phyloP scores from a whole-genome alignment of 2,329 filamentous ascomycete species.

The Ophiostoma ulmi region DNA sequence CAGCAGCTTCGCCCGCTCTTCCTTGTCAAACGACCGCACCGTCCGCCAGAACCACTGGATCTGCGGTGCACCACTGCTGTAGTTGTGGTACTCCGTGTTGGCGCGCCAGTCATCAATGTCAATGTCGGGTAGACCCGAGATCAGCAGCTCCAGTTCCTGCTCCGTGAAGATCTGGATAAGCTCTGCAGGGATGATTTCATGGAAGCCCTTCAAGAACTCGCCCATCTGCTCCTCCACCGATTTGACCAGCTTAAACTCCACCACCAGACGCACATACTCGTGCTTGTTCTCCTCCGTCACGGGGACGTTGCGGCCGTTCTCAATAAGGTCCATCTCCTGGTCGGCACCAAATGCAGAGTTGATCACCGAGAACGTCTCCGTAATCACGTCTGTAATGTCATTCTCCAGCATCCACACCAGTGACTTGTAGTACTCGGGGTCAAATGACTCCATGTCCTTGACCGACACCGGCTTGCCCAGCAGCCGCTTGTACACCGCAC shows the following conservation, averaged over 20 bases:
- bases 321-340: constrained; percentile 78
- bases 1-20: constrained; percentile 92
- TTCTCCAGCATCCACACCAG: constrained; percentile 98
- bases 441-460: constrained; percentile 98
- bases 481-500: constrained; percentile 97
- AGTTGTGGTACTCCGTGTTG: constrained; percentile 98
- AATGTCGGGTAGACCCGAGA: constrained; percentile 94
- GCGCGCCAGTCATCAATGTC: constrained; percentile 99
- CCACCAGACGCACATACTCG: constrained; percentile 89
- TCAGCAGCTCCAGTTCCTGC: constrained; percentile 91
- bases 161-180: constrained; percentile 97
- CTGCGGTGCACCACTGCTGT: constrained; percentile 86
- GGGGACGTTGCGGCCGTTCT: constrained; percentile 81
- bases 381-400: constrained; percentile 96
- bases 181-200: constrained; percentile 93
- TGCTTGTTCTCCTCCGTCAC: constrained; percentile 99
- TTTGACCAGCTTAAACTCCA: constrained; percentile 85
- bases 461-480: constrained; percentile 91
- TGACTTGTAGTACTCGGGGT: constrained; percentile 98
- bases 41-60: constrained; percentile 99
- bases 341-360: constrained; percentile 90
- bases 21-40: constrained; percentile 94
- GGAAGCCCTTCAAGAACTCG: constrained; percentile 89
- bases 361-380: constrained; percentile 91
- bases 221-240: constrained; percentile 94